Base-by-base conservation (phyloP, 306 rosid genomes). In the Purshia tridentata region DNA sequence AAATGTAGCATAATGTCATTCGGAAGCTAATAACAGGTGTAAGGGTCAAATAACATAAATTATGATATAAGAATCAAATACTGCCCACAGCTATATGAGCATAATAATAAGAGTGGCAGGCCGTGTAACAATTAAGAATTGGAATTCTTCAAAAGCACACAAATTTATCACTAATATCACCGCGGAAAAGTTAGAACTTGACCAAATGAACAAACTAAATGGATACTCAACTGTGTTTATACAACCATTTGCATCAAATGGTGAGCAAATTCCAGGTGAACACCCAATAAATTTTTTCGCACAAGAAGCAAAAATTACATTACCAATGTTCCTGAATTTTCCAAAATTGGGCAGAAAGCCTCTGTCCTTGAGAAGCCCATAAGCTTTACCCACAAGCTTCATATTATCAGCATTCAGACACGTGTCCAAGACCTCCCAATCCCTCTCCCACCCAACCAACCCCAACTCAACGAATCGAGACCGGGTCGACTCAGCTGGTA, bases 361-460 rank as follows among this genome's bases (percentile, higher is more conserved):
- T 78, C 87, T 81, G 47, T 85, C 92, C 78, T 76, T 76, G 60
- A 94, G 92, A 74, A 91, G 88, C 68, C 73, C 86, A 66, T 91
- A 94, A 67, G 97, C 96, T 60, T 88, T 88, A 14, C 72, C 91
- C 49, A 94, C 98, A 16, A 91, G 98, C 84, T 86, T 91, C 96
- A 94, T 88, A 63, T 94, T 89, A 67, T 94, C 96, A n/a, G 98
- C 97, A 84, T 91, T 91, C 81, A 94, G 80, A 60, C 98, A 94
- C 60, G 98, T 86, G 70, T 91, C 98, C 56, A 94, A 76, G 8
- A 93, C 88, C 80, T 91, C 98, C 97, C 97, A 93, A 83, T 93
- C 97, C 80, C 92, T 86, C 83, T 89, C 91, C 46, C 83, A 83
- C 66, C 91, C 92, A n/a, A 80, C 79, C 42, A 77, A 49, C 59